Conservation (phyloP, 2,329 filamentous ascomycete genomes). For the Cladosporium sp. region DNA sequence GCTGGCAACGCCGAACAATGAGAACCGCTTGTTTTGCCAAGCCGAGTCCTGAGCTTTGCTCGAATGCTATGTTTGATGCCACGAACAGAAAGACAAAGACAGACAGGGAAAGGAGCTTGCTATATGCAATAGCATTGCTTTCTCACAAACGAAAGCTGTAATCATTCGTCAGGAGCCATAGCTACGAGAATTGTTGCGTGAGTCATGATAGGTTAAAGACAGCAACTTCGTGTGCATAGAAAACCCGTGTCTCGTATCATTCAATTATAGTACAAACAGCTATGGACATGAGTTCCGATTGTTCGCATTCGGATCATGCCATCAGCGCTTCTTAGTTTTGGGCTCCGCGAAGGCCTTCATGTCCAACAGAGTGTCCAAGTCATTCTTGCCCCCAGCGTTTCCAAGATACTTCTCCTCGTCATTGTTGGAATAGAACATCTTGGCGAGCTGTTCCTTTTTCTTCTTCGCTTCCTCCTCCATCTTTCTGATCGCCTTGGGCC, state of each 20-base stretch:
- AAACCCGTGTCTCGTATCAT: not conserved
- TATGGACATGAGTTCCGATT: not conserved
- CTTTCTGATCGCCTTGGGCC: conserved; percentile 64
- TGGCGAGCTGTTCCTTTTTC: conserved; percentile 46
- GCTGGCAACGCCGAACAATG: too few species aligned
- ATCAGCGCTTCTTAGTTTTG: not conserved
- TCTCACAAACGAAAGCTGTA: too few species aligned
- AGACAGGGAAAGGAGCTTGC: too few species aligned
- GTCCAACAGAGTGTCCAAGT: conserved; percentile 7
- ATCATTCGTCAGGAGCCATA: too few species aligned
- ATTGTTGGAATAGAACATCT: conserved; percentile 68
- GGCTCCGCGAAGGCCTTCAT: conserved; percentile 12
- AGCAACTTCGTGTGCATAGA: too few species aligned
- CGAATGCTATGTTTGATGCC: too few species aligned
- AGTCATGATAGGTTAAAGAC: too few species aligned
- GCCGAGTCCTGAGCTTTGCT: too few species aligned
- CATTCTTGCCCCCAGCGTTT: not conserved
- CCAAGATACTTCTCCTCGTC: conserved; percentile 71
- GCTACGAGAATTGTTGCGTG: too few species aligned
- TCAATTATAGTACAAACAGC: not conserved
- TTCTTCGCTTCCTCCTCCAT: conserved; percentile 52
- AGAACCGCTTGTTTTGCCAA: too few species aligned
- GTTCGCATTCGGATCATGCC: not conserved
- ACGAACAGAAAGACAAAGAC: too few species aligned
- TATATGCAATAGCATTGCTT: too few species aligned